Evolutionary conservation across 148 eudicot genomes (phyloP), one percentile per base, ranked within the genome.

Genomic region (Vaccinium macrocarpon): DNA sequence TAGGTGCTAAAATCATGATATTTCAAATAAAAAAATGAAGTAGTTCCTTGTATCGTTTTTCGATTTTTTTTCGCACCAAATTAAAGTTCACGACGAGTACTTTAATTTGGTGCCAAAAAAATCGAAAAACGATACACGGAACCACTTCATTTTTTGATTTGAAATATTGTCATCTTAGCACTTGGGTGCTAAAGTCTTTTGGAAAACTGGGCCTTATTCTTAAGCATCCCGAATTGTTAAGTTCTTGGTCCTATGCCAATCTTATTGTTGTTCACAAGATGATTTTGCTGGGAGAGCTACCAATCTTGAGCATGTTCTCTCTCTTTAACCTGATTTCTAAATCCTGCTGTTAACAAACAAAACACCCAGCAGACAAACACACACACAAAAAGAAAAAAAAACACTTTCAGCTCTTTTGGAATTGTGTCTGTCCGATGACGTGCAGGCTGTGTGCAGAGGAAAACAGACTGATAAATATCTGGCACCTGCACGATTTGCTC

Each of bases 371-470:
- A 12, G 38, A 0, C n/a, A 59, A 46, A n/a, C 49, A 48, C 38
- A 6, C 38, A 6, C 2, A 13, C 7, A 12, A 66, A 66, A 66
- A 27, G 27, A 10, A 64, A 23, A 23, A 11, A 27, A 25, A 23
- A 8, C 18, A 68, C 73, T 68, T 27, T 35, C 8, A 23, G 8
- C 14, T 18, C 66, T 8, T 19, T 80, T 35, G 82, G 56, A 81
- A 21, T 72, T 72, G 48, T 72, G 21, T 72, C 76, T 72, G 49
- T 29, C 25, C 32, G 18, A 48, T 25, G 73, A 21, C 48, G 16
- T 73, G 23, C 71, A 81, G 73, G 74, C 46, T 80, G 27, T 64
- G 6, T 38, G 72, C 87, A 48, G 29, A 62, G 87, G 38, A 53
- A 49, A 57, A 75, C 75, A 51, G 23, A 70, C n/a, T 72, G n/a